Conservation (phyloP, 257 asterid genomes). For the Primulina huaijiensis region DNA sequence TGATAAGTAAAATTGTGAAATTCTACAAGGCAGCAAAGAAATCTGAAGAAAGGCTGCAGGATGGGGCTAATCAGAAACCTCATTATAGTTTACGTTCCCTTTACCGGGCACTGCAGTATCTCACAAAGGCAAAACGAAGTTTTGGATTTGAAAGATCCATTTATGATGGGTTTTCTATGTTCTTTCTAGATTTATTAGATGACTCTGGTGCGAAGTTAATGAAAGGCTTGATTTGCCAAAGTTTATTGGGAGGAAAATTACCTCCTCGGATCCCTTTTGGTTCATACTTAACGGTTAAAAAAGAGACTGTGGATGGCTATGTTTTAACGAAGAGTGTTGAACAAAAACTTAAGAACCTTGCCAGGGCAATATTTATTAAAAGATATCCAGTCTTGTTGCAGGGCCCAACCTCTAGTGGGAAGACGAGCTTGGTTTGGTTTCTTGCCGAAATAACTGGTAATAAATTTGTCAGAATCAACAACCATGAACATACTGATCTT, state of each 20-base stretch:
- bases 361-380: conserved; percentile 70
- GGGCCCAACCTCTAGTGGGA: conserved; percentile 99
- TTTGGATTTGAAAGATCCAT: conserved; percentile 56
- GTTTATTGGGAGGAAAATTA: conserved; percentile 47
- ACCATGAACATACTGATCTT: conserved; percentile 95
- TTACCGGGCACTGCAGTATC: conserved; percentile 78
- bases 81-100: conserved; percentile 94
- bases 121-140: conserved; percentile 48
- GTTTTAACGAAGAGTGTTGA: conserved; percentile 67
- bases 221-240: conserved; percentile 47
- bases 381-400: conserved; percentile 89
- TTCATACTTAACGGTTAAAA: conserved; percentile 39
- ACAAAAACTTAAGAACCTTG: conserved; percentile 71
- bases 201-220: conserved; percentile 65
- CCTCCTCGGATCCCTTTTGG: conserved; percentile 46
- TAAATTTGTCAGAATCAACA: conserved; percentile 85
- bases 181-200: conserved; percentile 68
- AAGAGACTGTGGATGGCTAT: conserved; percentile 35
- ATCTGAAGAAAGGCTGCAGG: conserved; percentile 85
- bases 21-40: conserved; percentile 79
- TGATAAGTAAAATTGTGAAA: conserved; percentile 45
- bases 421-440: conserved; percentile 89
- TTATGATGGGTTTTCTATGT: conserved; percentile 93
- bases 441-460: conserved; percentile 78
- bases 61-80: conserved; percentile 98